phyloP scores from a whole-genome alignment of 176 grass and related monocot species.

The Aegilops sharonensis region DNA sequence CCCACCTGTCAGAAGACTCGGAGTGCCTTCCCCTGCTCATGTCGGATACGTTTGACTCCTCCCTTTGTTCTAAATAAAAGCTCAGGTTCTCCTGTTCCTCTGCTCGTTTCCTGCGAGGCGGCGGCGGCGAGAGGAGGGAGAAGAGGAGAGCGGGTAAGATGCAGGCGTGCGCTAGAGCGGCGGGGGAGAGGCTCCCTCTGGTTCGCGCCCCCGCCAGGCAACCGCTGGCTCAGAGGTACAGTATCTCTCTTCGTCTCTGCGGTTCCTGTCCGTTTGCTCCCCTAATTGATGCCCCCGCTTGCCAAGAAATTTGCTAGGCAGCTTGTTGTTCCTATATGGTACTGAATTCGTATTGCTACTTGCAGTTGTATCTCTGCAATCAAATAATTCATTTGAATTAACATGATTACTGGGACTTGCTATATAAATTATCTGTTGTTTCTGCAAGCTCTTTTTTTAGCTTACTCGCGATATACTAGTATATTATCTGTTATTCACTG shows the following conservation, averaged over 20 bases:
- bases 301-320: neutral
- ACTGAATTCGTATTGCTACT: neutral
- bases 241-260: constrained; percentile 14
- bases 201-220: neutral
- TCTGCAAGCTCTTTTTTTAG: neutral
- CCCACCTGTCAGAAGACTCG: neutral
- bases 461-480: neutral
- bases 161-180: constrained; percentile 47
- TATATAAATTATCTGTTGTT: neutral
- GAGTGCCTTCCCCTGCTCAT: neutral
- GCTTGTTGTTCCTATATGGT: neutral
- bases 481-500: neutral
- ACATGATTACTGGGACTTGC: neutral
- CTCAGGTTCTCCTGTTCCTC: neutral
- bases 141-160: constrained; percentile 9
- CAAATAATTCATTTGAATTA: neutral
- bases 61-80: neutral
- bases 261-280: neutral
- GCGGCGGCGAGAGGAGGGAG: constrained; percentile 3
- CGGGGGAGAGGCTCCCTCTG: constrained; percentile 36
- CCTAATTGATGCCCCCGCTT: constrained; percentile 1
- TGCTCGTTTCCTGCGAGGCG: neutral
- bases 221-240: constrained; percentile 21
- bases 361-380: neutral
- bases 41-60: constrained; percentile 16